A percentile compares a stretch with the other conserved stretches of the same genome.
Evolutionary conservation across 148 eudicot species (phyloP).

Genomic region (Dysphania ambrosioides): DNA sequence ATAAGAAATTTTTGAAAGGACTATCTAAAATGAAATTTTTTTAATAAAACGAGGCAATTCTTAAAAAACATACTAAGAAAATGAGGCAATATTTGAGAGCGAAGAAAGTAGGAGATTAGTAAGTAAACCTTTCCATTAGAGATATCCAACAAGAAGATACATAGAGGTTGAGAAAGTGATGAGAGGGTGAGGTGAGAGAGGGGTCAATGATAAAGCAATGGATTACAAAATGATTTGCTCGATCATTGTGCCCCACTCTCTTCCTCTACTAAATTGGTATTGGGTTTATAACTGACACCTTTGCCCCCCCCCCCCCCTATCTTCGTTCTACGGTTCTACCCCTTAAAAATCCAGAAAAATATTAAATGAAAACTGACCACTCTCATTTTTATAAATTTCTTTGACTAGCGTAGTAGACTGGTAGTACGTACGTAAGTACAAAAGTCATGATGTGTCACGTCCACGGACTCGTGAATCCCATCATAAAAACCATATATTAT

Average conservation of each 20-base stretch:
- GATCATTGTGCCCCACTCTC: slow-evolving; percentile 23
- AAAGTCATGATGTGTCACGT: slow-evolving; percentile 30
- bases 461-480: slow-evolving; percentile 16
- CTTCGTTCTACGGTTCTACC: not conserved
- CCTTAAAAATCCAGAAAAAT: not conserved
- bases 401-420: slow-evolving; percentile 1
- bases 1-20: too few relatives aligned
- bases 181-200: slow-evolving; percentile 36
- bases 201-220: slow-evolving; percentile 76
- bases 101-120: too few relatives aligned
- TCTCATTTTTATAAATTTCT: not conserved
- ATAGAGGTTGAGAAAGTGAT: slow-evolving; percentile 2
- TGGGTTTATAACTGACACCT: slow-evolving; percentile 12
- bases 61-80: too few relatives aligned
- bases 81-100: too few relatives aligned
- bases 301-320: slow-evolving; percentile 16
- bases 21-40: too few relatives aligned
- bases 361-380: slow-evolving; percentile 21
- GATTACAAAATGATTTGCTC: slow-evolving; percentile 78
- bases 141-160: too few relatives aligned
- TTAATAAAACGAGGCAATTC: too few relatives aligned
- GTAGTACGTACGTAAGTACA: slow-evolving; percentile 12
- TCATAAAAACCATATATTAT: not conserved
- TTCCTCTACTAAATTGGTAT: slow-evolving; percentile 9
- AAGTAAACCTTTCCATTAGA: too few relatives aligned